Conservation (phyloP, 352 stramenopile species). For the Pythium brassicae region DNA sequence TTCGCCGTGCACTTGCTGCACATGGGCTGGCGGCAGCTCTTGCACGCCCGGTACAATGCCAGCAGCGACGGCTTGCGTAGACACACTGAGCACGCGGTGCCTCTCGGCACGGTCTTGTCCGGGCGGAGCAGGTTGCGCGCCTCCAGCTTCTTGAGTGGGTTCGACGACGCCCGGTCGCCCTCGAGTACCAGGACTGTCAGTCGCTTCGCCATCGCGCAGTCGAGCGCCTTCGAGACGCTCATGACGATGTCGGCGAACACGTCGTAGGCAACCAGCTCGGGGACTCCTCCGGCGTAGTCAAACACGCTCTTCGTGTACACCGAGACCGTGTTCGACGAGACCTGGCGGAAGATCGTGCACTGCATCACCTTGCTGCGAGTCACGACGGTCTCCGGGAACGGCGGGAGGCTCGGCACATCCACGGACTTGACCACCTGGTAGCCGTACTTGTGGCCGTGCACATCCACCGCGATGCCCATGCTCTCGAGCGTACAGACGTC, state of each 20-base stretch:
- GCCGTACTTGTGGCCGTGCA: constrained; percentile 29
- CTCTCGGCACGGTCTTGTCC: constrained; percentile 1
- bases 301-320: constrained; percentile 56
- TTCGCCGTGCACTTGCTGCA: constrained; percentile 56
- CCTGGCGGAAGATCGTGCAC: constrained; percentile 54
- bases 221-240: constrained; percentile 23
- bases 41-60: constrained; percentile 28
- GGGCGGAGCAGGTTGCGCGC: not conserved
- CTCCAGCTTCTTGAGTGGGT: not conserved
- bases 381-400: constrained; percentile 17
- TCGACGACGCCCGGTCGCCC: constrained; percentile 1
- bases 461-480: constrained; percentile 32
- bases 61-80: constrained; percentile 17
- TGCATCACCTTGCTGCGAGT: constrained; percentile 34
- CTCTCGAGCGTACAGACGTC: constrained; percentile 48
- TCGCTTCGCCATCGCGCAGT: constrained; percentile 37
- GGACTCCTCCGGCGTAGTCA: constrained; percentile 36
- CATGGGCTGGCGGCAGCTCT: constrained; percentile 28
- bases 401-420: constrained; percentile 30
- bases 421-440: constrained; percentile 53
- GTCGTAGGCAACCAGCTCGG: constrained; percentile 36
- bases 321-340: constrained; percentile 26
- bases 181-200: constrained; percentile 25
- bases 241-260: constrained; percentile 36
- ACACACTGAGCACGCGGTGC: constrained; percentile 11